These are phyloP conservation scores for Phaeodactylum tricornutum DNA, from an alignment of 108 stramenopile species.

Conservation along the genomic window DNA sequence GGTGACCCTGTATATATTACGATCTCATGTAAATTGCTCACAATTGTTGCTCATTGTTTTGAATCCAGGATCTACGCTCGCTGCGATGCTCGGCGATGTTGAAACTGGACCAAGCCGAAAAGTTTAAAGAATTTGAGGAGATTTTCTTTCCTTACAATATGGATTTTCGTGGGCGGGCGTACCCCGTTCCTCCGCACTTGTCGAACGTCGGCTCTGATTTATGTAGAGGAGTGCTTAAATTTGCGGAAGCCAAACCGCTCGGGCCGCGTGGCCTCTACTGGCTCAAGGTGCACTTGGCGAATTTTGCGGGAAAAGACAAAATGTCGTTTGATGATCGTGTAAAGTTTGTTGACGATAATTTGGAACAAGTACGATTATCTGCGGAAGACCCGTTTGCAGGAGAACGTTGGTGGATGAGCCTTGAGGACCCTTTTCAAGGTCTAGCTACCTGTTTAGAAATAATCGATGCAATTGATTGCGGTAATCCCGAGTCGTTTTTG, in stretches of 20 bases:
- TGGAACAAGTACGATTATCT: slow-evolving; percentile 75
- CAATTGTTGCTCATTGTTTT: too few relatives aligned
- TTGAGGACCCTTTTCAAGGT: slow-evolving; percentile 97
- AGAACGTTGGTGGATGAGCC: slow-evolving; percentile 89
- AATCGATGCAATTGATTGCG: slow-evolving; percentile 81
- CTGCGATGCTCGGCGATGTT: slow-evolving; percentile 79
- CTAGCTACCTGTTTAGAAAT: slow-evolving; percentile 96
- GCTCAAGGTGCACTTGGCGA: slow-evolving; percentile 96
- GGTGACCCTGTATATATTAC: too few relatives aligned
- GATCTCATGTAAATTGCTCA: background rate
- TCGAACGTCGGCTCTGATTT: slow-evolving; percentile 96
- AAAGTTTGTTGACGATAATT: slow-evolving; percentile 75
- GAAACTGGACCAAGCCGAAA: slow-evolving; percentile 80
- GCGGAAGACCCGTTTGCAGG: slow-evolving; percentile 75
- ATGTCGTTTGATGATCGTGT: slow-evolving; percentile 93
- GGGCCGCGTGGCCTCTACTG: slow-evolving; percentile 88
- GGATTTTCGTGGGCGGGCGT: slow-evolving; percentile 96
- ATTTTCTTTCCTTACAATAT: slow-evolving; percentile 99
- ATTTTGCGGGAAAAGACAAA: slow-evolving; percentile 89
- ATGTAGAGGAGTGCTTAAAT: slow-evolving; percentile 88
- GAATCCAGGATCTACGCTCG: slow-evolving; percentile 58
- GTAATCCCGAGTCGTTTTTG: slow-evolving; percentile 77
- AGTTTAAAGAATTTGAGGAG: slow-evolving; percentile 74
- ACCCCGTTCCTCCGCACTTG: slow-evolving; percentile 97
- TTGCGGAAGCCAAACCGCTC: slow-evolving; percentile 85